Evolutionary conservation across 1,284 basidiomycete genomes (phyloP).

Genomic region (Microbotryomycetes sp.): DNA sequence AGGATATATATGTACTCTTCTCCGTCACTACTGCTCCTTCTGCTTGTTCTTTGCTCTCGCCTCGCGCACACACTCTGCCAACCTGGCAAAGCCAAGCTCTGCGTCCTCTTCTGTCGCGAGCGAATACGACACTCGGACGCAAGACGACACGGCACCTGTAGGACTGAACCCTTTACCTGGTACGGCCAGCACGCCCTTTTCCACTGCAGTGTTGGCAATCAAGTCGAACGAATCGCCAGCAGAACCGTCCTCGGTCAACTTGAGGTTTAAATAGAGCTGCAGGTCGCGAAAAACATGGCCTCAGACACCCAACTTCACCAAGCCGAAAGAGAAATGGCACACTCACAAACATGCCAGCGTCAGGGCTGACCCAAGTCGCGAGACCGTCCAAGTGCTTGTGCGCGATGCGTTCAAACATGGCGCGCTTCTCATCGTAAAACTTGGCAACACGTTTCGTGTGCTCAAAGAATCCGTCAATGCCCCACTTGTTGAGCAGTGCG

Average conservation of each 20-base stretch:
- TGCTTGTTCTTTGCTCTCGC: constrained; percentile 13
- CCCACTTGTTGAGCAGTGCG: constrained; percentile 63
- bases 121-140: constrained; percentile 74
- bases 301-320: not conserved
- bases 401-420: constrained; percentile 71
- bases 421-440: constrained; percentile 72
- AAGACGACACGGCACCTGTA: constrained; percentile 56
- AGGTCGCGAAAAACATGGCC: not conserved
- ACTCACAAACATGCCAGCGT: constrained; percentile 57
- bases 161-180: constrained; percentile 71
- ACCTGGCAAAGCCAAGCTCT: constrained; percentile 62
- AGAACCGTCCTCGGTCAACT: constrained; percentile 34
- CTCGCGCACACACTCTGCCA: constrained; percentile 25
- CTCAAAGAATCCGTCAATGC: constrained; percentile 57
- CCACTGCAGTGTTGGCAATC: constrained; percentile 68
- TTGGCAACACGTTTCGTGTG: constrained; percentile 62
- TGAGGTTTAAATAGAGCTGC: constrained; percentile 28
- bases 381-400: constrained; percentile 63
- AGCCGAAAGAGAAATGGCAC: constrained; percentile 2
- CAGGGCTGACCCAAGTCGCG: constrained; percentile 74
- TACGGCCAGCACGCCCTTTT: constrained; percentile 76
- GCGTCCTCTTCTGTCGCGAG: constrained; percentile 60
- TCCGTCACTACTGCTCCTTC: too few relatives aligned
- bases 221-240: constrained; percentile 67
- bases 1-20: too few relatives aligned